Base-by-base conservation (phyloP, 768 basidiomycete species). In the Lentinus brumalis region DNA sequence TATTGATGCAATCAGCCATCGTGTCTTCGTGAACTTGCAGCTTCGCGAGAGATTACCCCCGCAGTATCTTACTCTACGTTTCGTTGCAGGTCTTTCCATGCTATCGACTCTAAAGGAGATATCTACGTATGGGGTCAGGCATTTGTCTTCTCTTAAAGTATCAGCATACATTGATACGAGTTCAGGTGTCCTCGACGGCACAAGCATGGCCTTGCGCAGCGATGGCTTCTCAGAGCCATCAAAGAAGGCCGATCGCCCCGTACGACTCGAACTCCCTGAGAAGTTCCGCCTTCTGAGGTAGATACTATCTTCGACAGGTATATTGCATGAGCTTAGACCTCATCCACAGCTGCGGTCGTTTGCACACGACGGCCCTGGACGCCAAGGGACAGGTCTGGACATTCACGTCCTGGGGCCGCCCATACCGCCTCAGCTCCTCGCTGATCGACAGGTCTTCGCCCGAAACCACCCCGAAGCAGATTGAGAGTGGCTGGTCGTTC, bases 401-500 rank as follows among this genome's bases (percentile, higher is more conserved):
- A 12, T 91, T 92, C 70, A 72, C 80, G 5, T 86, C 78, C 66
- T 94, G 92, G 84, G 94, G 92, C 3, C 80, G 89, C 21, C 91
- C 93, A 1, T 90, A 90, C 76, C 77, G 78, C 45, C 77, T 94
- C 41, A 57, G 68, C 15, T 75, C 78, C 0, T 67, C 74, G 0
- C 71, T 75, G 38, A 61, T 81, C 53, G 76, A 79, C 61, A 74
- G 71, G 10, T 74, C 76, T 1, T 79, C 83, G 15, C 69, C 77
- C 2, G 72, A 84, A 29, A 74, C 87, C 35, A 76, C 74, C 3
- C 82, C 86, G 44, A 63, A 72, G 2, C 90, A 90, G 70, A 80
- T 92, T 40, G 88, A 88, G 70, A 88, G 90, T 66, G 93, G 94
- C 45, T 95, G 94, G 94, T 61, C 68, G 14, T 91, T 89, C 72